Evolutionary conservation across 2,329 filamentous ascomycete genomes (phyloP).

Genomic region (Fusarium nanum): DNA sequence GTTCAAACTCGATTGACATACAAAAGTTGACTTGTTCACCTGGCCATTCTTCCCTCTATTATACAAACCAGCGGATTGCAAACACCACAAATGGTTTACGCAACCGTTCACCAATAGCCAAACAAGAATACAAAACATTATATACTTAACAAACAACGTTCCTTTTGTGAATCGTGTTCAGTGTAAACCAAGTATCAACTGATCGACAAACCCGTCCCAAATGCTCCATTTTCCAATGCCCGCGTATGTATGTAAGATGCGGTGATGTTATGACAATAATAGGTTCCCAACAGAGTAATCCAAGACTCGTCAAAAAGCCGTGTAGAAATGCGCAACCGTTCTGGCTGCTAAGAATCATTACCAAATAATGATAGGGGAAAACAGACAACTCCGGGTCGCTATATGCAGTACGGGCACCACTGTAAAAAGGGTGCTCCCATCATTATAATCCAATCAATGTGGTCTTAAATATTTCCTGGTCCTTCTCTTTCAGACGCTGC

Average conservation of each 20-base stretch:
- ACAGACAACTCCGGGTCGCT: constrained; percentile 54
- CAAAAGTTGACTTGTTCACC: constrained; percentile 11
- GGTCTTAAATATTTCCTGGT: constrained; percentile 10
- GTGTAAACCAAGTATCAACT: constrained; percentile 22
- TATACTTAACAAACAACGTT: constrained; percentile 37
- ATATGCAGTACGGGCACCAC: constrained; percentile 50
- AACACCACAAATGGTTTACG: constrained; percentile 2
- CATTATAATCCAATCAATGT: constrained; percentile 21
- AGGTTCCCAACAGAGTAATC: constrained; percentile 25
- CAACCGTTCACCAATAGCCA: constrained; percentile 30
- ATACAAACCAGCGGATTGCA: constrained; percentile 31
- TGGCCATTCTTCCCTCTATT: constrained; percentile 5
- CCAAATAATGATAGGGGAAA: constrained; percentile 41
- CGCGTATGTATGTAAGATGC: constrained; percentile 21
- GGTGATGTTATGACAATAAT: constrained; percentile 26
- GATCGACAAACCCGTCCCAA: constrained; percentile 10
- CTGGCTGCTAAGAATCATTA: constrained; percentile 29
- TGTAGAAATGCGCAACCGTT: constrained; percentile 15
- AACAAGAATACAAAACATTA: constrained; percentile 47
- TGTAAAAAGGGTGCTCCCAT: constrained; percentile 26
- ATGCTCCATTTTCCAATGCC: constrained; percentile 36
- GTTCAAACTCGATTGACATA: constrained; percentile 18
- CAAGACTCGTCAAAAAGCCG: constrained; percentile 25
- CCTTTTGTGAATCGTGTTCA: constrained; percentile 23
- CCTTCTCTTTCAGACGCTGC: constrained; percentile 40